These are phyloP conservation scores for Trichoderma parareesei DNA, from an alignment of 495 filamentous ascomycete species.

Conservation along the genomic window DNA sequence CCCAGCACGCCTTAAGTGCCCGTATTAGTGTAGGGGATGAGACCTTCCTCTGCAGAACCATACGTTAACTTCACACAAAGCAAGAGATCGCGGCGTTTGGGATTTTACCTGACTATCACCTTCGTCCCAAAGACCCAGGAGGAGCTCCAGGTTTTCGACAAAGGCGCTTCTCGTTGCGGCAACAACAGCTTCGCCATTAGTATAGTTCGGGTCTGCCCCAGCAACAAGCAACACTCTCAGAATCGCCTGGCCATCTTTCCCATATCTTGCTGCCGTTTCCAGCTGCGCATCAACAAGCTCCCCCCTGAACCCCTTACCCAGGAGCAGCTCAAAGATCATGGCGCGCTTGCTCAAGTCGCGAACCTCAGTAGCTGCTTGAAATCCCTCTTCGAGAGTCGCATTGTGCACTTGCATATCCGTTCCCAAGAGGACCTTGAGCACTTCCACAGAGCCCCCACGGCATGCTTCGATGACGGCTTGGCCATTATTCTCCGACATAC, in stretches of 20 bases:
- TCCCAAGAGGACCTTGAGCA: slow-evolving; percentile 34
- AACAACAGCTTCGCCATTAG: slow-evolving; percentile 39
- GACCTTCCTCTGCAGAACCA: slow-evolving; percentile 23
- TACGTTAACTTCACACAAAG: slow-evolving; percentile 6
- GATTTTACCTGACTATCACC: slow-evolving; percentile 16
- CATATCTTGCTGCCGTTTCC: slow-evolving; percentile 34
- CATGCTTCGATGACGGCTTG: slow-evolving; percentile 39
- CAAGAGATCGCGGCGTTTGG: background rate
- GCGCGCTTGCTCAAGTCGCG: slow-evolving; percentile 31
- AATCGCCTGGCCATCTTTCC: slow-evolving; percentile 31
- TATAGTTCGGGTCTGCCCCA: slow-evolving; percentile 37
- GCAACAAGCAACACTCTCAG: slow-evolving; percentile 34
- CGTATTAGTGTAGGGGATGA: slow-evolving; percentile 31
- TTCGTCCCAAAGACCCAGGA: slow-evolving; percentile 31
- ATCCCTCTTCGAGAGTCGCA: slow-evolving; percentile 30
- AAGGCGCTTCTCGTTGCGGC: slow-evolving; percentile 34
- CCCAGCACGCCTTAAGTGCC: slow-evolving; percentile 36
- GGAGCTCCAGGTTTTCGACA: slow-evolving; percentile 34
- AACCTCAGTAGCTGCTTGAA: slow-evolving; percentile 36
- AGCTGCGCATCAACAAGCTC: slow-evolving; percentile 38
- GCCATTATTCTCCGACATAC: slow-evolving; percentile 35
- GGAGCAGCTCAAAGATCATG: slow-evolving; percentile 32
- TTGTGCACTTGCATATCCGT: slow-evolving; percentile 23
- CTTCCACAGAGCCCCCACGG: slow-evolving; percentile 27
- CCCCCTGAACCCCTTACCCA: slow-evolving; percentile 31